Percentiles rank a stretch among this genome's conserved stretches.
Conservation (phyloP, 2,329 filamentous ascomycete genomes). For the Diaporthe amygdali region DNA sequence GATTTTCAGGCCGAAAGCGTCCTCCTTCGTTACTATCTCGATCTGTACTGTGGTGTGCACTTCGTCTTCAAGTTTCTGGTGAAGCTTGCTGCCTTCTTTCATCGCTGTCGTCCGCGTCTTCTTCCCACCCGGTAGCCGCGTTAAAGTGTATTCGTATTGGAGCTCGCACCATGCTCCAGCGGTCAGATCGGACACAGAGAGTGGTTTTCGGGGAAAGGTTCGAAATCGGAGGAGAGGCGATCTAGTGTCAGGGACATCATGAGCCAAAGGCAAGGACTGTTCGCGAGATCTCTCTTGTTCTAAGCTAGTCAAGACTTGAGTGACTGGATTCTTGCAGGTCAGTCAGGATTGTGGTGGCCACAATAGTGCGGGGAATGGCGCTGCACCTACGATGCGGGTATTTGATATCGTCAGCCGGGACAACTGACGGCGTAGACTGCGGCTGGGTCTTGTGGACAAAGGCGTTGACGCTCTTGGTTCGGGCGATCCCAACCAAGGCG, state of each 20-base stretch:
- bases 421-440: slow-evolving; percentile 14
- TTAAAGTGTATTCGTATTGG: slow-evolving; percentile 89
- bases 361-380: background rate
- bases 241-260: slow-evolving; percentile 37
- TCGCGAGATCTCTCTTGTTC: slow-evolving; percentile 21
- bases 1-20: slow-evolving; percentile 79
- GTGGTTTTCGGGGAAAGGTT: slow-evolving; percentile 74
- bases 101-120: slow-evolving; percentile 82
- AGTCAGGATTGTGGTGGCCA: slow-evolving; percentile 56
- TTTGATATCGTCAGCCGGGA: slow-evolving; percentile 35
- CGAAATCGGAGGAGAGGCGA: slow-evolving; percentile 80
- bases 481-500: slow-evolving; percentile 25
- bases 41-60: slow-evolving; percentile 80
- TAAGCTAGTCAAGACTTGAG: slow-evolving; percentile 42
- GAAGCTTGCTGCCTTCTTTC: slow-evolving; percentile 80
- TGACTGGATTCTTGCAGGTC: slow-evolving; percentile 69
- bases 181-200: slow-evolving; percentile 88
- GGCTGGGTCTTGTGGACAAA: slow-evolving; percentile 19
- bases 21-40: slow-evolving; percentile 75
- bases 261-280: slow-evolving; percentile 28
- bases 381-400: slow-evolving; percentile 60
- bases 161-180: slow-evolving; percentile 95
- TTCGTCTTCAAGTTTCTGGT: slow-evolving; percentile 84
- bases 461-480: slow-evolving; percentile 18
- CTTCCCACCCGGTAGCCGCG: slow-evolving; percentile 71